These are phyloP conservation scores for Penicillium sp. DNA, from an alignment of 2,329 filamentous ascomycete species.

Conservation along the genomic window DNA sequence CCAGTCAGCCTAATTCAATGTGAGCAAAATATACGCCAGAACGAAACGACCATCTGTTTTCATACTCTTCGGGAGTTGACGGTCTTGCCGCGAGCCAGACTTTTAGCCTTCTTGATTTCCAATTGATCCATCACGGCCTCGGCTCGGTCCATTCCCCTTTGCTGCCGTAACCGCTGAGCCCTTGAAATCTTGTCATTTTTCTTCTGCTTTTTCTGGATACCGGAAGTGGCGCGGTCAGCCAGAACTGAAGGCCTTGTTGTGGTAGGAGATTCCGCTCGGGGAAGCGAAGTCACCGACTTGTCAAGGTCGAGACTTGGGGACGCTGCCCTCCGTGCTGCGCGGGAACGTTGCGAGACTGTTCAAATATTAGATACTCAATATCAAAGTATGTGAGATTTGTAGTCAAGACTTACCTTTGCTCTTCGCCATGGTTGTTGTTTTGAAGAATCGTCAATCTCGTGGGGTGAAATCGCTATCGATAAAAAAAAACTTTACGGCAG, in stretches of 20 bases:
- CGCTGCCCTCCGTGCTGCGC: slow-evolving; percentile 56
- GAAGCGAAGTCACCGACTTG: slow-evolving; percentile 46
- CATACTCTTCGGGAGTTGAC: slow-evolving; percentile 48
- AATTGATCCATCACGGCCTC: slow-evolving; percentile 54
- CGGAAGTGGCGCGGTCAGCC: slow-evolving; percentile 47
- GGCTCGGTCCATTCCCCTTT: slow-evolving; percentile 55
- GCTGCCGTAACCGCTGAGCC: slow-evolving; percentile 53
- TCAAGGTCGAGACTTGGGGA: slow-evolving; percentile 54
- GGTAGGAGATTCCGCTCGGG: slow-evolving; percentile 38
- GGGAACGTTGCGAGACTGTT: slow-evolving; percentile 54
- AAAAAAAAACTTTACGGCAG: slow-evolving; percentile 32
- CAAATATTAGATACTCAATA: slow-evolving; percentile 7
- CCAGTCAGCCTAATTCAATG: slow-evolving; percentile 35
- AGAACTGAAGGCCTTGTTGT: slow-evolving; percentile 46
- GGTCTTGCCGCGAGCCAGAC: slow-evolving; percentile 46
- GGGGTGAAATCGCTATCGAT: slow-evolving; percentile 35
- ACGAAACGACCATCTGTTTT: neutral
- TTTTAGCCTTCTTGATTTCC: slow-evolving; percentile 55
- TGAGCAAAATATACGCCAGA: slow-evolving; percentile 12
- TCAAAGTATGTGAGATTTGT: neutral
- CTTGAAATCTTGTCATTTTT: slow-evolving; percentile 49
- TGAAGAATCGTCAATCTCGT: slow-evolving; percentile 22
- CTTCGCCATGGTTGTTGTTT: slow-evolving; percentile 37
- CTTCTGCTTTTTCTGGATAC: slow-evolving; percentile 52
- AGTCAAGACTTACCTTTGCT: slow-evolving; percentile 31